Conservation (phyloP, 495 filamentous ascomycete species). For the Aspergillus kassunensis region DNA sequence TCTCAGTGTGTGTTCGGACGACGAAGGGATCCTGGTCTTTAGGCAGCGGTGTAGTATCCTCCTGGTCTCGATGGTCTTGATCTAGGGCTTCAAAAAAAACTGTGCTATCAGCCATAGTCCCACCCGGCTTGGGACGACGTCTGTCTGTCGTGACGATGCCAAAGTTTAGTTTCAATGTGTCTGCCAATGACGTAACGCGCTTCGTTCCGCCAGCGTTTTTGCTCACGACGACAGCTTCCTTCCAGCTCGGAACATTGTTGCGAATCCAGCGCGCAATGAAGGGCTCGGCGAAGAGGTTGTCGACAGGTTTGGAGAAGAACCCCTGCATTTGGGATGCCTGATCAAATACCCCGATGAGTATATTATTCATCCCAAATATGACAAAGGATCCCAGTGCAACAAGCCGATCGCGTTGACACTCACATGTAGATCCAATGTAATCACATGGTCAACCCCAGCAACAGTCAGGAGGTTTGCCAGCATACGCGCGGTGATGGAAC, state of each 20-base stretch:
- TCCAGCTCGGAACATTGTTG: slow-evolving; percentile 81
- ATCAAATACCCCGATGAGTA: slow-evolving; percentile 14
- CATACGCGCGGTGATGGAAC: slow-evolving; percentile 95
- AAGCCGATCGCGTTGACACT: slow-evolving; percentile 22
- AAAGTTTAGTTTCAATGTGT: slow-evolving; percentile 95
- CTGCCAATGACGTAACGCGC: slow-evolving; percentile 91
- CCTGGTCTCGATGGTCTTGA: slow-evolving; percentile 13
- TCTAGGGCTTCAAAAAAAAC: slow-evolving; percentile 48
- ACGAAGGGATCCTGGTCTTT: slow-evolving; percentile 33
- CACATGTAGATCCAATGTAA: slow-evolving; percentile 92
- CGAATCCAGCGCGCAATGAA: slow-evolving; percentile 95
- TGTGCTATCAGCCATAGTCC: slow-evolving; percentile 64
- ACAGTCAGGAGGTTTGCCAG: slow-evolving; percentile 89
- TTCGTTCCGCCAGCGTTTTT: slow-evolving; percentile 98
- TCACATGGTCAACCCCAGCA: slow-evolving; percentile 93
- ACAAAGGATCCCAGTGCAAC: slow-evolving; percentile 4
- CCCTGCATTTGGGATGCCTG: slow-evolving; percentile 95
- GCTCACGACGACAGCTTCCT: slow-evolving; percentile 89
- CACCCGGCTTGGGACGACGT: slow-evolving; percentile 53
- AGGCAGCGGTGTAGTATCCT: slow-evolving; percentile 13
- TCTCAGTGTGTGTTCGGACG: slow-evolving; percentile 24
- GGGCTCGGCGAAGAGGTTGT: slow-evolving; percentile 95
- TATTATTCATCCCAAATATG: background rate
- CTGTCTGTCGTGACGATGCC: slow-evolving; percentile 94
- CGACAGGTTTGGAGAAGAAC: slow-evolving; percentile 96